phyloP scores from a whole-genome alignment of 768 basidiomycete species.

The Panellus pusillus region DNA sequence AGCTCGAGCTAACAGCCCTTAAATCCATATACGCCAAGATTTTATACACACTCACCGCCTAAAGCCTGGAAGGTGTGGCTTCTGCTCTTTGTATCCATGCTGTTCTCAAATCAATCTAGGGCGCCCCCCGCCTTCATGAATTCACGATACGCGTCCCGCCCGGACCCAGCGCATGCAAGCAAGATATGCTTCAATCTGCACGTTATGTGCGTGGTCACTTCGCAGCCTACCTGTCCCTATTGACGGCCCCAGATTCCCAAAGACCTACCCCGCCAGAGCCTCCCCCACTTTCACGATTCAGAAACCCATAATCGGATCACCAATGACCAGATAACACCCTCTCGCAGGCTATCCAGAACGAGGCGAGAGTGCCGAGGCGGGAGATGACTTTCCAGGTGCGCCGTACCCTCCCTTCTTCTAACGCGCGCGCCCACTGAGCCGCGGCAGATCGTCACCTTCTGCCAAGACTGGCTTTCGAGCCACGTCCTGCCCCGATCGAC shows the following conservation, averaged over 20 bases:
- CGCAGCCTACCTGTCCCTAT: conserved; percentile 4
- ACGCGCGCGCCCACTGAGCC: neutral
- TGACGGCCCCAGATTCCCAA: conserved; percentile 61
- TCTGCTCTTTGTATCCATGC: neutral
- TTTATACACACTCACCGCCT: conserved; percentile 70
- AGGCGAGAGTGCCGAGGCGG: conserved; percentile 67
- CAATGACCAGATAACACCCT: conserved; percentile 59
- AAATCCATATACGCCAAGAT: conserved; percentile 81
- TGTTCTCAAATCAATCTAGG: conserved; percentile 38
- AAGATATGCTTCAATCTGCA: conserved; percentile 68
- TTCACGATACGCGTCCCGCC: conserved; percentile 70
- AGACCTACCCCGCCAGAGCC: conserved; percentile 77
- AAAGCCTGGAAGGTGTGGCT: conserved; percentile 78
- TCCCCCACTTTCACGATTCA: conserved; percentile 68
- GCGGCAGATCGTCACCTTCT: conserved; percentile 61
- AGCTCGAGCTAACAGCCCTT: conserved; percentile 72
- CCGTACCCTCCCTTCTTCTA: conserved; percentile 2
- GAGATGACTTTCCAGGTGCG: conserved; percentile 80
- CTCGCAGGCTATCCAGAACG: conserved; percentile 57
- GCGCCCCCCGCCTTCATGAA: conserved; percentile 67
- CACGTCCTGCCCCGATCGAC: conserved; percentile 57
- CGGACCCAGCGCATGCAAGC: conserved; percentile 52
- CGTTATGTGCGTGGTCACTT: conserved; percentile 55
- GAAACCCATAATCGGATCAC: conserved; percentile 59
- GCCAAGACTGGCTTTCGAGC: conserved; percentile 69